Conservation (phyloP, 2,329 filamentous ascomycete species). For the Calonectria multiphialidica region DNA sequence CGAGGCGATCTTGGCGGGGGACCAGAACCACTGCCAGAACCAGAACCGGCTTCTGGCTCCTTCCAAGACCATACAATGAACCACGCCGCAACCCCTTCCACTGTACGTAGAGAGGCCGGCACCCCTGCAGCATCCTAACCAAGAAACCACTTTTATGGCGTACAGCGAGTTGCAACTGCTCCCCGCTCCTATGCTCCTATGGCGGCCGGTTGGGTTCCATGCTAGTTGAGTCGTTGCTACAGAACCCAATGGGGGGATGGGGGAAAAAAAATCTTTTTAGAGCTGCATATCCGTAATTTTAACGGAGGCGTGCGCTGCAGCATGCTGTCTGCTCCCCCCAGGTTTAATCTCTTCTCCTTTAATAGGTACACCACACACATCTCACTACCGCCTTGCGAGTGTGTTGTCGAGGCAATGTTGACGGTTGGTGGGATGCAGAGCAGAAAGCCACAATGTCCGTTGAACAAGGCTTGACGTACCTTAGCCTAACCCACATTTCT, state of each 20-base stretch:
- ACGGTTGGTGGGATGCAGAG: slow-evolving; percentile 18
- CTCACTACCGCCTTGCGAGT: background rate
- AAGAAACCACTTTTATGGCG: slow-evolving; percentile 9
- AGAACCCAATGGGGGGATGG: slow-evolving; percentile 10
- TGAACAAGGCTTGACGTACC: slow-evolving; percentile 4
- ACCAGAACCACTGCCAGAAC: slow-evolving; percentile 8
- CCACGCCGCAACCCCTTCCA: slow-evolving; percentile 1
- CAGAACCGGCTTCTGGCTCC: background rate
- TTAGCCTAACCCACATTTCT: slow-evolving; percentile 11
- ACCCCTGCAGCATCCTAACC: slow-evolving; percentile 16
- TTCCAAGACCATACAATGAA: slow-evolving; percentile 9
- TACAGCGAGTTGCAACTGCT: background rate
- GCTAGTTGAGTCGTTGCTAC: background rate
- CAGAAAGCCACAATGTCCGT: slow-evolving; percentile 13
- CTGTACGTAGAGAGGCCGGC: background rate
- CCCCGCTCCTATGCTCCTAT: slow-evolving; percentile 6
- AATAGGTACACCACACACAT: slow-evolving; percentile 23
- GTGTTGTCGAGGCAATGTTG: background rate
- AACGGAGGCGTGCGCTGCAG: slow-evolving; percentile 10
- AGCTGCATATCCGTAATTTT: slow-evolving; percentile 13
- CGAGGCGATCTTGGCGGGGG: background rate
- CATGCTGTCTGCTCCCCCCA: background rate
- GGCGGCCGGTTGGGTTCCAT: background rate
- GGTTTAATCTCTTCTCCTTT: slow-evolving; percentile 6
- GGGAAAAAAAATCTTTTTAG: background rate